Percentiles rank a stretch among this genome's conserved stretches.
phyloP scores from a whole-genome alignment of 2,329 filamentous ascomycete species.

The Fusarium pilosicola region DNA sequence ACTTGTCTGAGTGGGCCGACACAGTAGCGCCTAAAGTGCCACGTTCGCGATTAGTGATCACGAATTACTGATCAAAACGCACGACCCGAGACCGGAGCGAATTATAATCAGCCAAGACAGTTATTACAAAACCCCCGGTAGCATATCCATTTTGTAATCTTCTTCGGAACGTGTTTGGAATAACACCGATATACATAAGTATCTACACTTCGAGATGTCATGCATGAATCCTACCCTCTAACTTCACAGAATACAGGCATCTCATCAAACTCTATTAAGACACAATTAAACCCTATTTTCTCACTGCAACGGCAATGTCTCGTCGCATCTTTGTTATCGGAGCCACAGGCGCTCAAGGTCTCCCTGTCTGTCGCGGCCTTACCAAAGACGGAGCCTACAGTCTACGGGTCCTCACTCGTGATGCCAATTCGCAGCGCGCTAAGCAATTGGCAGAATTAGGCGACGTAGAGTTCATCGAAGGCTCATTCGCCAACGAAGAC shows the following conservation, averaged over 20 bases:
- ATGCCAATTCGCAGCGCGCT: background rate
- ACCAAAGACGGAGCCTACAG: slow-evolving; percentile 1
- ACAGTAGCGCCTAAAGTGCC: background rate
- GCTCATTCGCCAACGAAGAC: slow-evolving; percentile 5
- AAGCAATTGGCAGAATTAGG: background rate
- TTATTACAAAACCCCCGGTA: background rate
- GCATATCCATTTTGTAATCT: rapidly evolving
- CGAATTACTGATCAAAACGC: background rate
- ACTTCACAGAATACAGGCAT: rapidly evolving
- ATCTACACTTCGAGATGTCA: rapidly evolving
- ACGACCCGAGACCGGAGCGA: background rate
- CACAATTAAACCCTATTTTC: rapidly evolving
- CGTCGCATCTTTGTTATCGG: slow-evolving; percentile 14
- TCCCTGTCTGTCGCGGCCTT: slow-evolving; percentile 9
- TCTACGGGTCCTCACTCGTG: slow-evolving; percentile 14
- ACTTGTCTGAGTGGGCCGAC: rapidly evolving
- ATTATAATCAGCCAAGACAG: background rate
- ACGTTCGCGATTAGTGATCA: background rate
- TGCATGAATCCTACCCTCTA: background rate
- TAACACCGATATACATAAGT: too few species aligned
- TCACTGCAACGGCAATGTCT: background rate
- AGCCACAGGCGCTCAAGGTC: slow-evolving; percentile 19
- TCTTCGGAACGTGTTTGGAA: rapidly evolving
- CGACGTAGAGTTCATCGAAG: background rate
- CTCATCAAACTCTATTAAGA: rapidly evolving